phyloP scores from a whole-genome alignment of 139 green algal species.

The Diplosphaera chodatii region DNA sequence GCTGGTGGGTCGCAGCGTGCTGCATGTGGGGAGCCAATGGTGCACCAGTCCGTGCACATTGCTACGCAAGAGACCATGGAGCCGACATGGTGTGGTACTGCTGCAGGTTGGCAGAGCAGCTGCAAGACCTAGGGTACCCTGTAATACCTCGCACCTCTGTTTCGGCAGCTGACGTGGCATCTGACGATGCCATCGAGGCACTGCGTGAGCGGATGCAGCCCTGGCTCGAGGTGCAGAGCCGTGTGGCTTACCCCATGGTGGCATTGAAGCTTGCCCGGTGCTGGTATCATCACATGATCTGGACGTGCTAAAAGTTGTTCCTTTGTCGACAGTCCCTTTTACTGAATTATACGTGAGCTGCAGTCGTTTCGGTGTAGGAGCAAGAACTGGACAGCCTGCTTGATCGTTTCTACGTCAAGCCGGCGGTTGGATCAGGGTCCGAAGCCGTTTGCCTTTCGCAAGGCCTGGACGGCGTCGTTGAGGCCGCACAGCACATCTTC shows the following conservation, averaged over 20 bases:
- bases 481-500: background rate
- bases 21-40: no score
- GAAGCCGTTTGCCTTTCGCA: background rate
- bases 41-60: background rate
- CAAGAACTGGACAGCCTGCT: background rate
- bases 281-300: no score
- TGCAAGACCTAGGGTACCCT: slow-evolving; percentile 23
- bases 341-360: no score
- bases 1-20: no score
- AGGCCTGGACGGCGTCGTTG: background rate
- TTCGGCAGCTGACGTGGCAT: background rate
- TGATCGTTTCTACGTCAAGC: background rate
- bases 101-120: slow-evolving; percentile 5
- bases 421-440: background rate
- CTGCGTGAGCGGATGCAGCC: background rate
- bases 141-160: slow-evolving; percentile 19
- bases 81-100: no score
- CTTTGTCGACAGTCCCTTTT: no score
- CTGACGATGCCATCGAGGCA: background rate
- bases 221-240: background rate
- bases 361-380: no score
- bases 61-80: no score
- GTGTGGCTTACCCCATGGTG: no score
- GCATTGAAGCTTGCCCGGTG: no score
- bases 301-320: no score